Evolutionary conservation across 805 yeast species (phyloP).

Genomic region (Saitoella complicata): DNA sequence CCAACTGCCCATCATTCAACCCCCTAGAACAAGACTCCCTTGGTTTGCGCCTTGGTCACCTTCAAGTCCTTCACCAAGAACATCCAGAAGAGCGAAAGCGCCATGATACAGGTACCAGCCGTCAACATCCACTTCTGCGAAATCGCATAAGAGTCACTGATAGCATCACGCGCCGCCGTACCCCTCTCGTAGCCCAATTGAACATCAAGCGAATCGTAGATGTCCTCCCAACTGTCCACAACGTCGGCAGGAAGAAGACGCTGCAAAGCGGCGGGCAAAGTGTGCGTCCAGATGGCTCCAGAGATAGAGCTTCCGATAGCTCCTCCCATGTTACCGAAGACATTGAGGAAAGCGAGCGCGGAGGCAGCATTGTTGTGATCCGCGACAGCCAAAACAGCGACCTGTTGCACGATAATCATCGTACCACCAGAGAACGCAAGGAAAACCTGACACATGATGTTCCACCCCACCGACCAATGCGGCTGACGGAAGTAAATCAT

Average conservation of each 20-base stretch:
- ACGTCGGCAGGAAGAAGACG: slow-evolving; percentile 17
- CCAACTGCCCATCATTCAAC: too few species aligned
- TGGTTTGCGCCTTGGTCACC: too few species aligned
- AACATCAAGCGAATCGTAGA: slow-evolving; percentile 5
- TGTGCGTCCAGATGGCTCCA: slow-evolving; percentile 44
- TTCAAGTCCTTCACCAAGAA: too few species aligned
- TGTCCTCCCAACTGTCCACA: slow-evolving; percentile 5
- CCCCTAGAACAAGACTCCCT: too few species aligned
- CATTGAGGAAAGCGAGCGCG: slow-evolving; percentile 32
- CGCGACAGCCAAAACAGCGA: slow-evolving; percentile 36
- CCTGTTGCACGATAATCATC: slow-evolving; percentile 39
- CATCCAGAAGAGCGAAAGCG: too few species aligned
- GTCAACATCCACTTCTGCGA: too few species aligned
- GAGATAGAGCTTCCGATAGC: slow-evolving; percentile 42
- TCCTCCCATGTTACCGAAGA: slow-evolving; percentile 39
- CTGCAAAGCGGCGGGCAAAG: slow-evolving; percentile 16
- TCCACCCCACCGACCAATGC: slow-evolving; percentile 30
- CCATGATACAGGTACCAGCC: too few species aligned
- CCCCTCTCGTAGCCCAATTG: slow-evolving; percentile 30
- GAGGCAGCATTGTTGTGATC: slow-evolving; percentile 43
- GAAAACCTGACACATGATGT: slow-evolving; percentile 43
- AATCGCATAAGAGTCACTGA: too few species aligned
- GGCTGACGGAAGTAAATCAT: slow-evolving; percentile 36
- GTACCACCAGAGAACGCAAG: slow-evolving; percentile 52
- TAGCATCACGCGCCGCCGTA: slow-evolving; percentile 26